Evolutionary conservation across 768 basidiomycete species (phyloP).

Genomic region (Mycena amicta): DNA sequence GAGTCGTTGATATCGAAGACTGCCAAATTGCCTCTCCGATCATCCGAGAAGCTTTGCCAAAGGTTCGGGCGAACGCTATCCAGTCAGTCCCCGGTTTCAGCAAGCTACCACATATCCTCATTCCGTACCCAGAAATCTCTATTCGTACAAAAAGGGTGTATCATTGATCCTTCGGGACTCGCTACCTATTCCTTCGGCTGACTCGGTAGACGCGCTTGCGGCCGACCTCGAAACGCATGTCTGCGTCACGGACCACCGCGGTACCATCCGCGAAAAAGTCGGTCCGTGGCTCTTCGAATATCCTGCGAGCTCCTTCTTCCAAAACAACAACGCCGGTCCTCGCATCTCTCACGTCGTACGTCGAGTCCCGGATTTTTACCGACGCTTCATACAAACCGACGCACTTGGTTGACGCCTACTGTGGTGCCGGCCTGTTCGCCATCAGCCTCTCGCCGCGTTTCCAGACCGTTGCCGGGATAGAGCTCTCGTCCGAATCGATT

Average conservation of each 20-base stretch:
- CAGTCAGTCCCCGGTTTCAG: slow-evolving; percentile 49
- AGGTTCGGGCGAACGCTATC: slow-evolving; percentile 66
- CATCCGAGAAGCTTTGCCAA: slow-evolving; percentile 67
- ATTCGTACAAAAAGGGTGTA: slow-evolving; percentile 82
- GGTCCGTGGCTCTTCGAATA: slow-evolving; percentile 84
- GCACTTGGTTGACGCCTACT: slow-evolving; percentile 95
- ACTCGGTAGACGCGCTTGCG: slow-evolving; percentile 38
- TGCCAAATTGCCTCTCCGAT: slow-evolving; percentile 88
- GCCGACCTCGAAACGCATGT: slow-evolving; percentile 59
- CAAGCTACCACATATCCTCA: background rate
- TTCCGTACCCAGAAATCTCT: slow-evolving; percentile 59
- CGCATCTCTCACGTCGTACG: slow-evolving; percentile 80
- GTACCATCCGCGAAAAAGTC: slow-evolving; percentile 80
- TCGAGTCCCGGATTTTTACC: slow-evolving; percentile 70
- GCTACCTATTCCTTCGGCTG: slow-evolving; percentile 33
- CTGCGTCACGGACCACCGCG: slow-evolving; percentile 84
- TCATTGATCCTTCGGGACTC: slow-evolving; percentile 92
- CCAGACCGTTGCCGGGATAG: slow-evolving; percentile 80
- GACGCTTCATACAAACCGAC: slow-evolving; percentile 46
- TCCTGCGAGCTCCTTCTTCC: slow-evolving; percentile 90
- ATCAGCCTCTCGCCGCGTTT: slow-evolving; percentile 81
- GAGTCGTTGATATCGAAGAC: slow-evolving; percentile 94
- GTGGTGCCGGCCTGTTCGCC: slow-evolving; percentile 86
- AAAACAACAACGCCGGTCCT: slow-evolving; percentile 97
- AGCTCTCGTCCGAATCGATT: slow-evolving; percentile 77